Percentiles rank a stretch among this genome's conserved stretches.
Evolutionary conservation across 2,329 filamentous ascomycete species (phyloP).

Genomic region (Dactylellina cionopaga): DNA sequence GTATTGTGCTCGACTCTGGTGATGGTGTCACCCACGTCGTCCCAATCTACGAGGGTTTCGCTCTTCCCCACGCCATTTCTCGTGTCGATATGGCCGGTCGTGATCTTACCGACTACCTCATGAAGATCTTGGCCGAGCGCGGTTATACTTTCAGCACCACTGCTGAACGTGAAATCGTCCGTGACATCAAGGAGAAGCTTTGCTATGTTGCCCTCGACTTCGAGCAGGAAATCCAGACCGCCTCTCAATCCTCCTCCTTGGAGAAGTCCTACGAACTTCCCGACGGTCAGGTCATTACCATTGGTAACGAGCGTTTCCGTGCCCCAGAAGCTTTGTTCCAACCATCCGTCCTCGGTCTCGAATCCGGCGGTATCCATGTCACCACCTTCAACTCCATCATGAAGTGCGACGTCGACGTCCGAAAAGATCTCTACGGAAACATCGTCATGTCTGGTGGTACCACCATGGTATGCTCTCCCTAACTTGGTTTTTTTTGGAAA

Average conservation of each 20-base stretch:
- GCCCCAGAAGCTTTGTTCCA: slow-evolving; percentile 99
- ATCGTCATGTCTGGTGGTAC: slow-evolving; percentile 99
- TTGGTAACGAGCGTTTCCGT: slow-evolving; percentile 99
- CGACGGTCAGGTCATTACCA: slow-evolving; percentile 99
- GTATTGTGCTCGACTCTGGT: slow-evolving; percentile 99
- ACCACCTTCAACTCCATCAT: slow-evolving; percentile 99
- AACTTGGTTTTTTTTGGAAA: no score
- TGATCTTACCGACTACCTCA: slow-evolving; percentile 99
- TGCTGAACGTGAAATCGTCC: slow-evolving; percentile 99
- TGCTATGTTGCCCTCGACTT: slow-evolving; percentile 99
- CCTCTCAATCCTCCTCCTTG: slow-evolving; percentile 96
- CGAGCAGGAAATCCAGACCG: slow-evolving; percentile 99
- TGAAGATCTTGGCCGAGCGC: slow-evolving; percentile 99
- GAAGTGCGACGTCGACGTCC: slow-evolving; percentile 99
- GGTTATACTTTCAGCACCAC: slow-evolving; percentile 99
- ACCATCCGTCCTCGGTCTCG: slow-evolving; percentile 96
- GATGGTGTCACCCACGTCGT: slow-evolving; percentile 99
- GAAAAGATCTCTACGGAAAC: slow-evolving; percentile 99
- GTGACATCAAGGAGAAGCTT: slow-evolving; percentile 99
- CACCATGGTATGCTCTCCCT: slow-evolving; percentile 71
- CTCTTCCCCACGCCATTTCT: slow-evolving; percentile 98
- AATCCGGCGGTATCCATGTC: slow-evolving; percentile 98
- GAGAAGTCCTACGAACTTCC: slow-evolving; percentile 99
- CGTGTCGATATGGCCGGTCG: slow-evolving; percentile 99
- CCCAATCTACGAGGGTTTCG: slow-evolving; percentile 99